These are phyloP conservation scores for Petunia axillaris DNA, from an alignment of 257 asterid genomes.

Conservation along the genomic window DNA sequence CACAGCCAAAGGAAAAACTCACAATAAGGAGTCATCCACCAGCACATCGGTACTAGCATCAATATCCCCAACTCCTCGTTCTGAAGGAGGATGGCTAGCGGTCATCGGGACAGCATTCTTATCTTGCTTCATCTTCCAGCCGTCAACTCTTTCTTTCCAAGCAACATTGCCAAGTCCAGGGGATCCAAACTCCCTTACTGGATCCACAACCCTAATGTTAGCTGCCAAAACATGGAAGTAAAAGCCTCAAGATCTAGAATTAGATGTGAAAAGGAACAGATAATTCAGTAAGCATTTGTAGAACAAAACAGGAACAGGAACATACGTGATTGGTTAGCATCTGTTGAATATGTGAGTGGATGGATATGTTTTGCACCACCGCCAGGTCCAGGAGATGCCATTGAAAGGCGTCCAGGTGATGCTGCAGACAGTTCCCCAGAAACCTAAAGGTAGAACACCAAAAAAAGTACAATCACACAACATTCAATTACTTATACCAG, in stretches of 20 bases:
- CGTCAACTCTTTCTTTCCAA: constrained; percentile 99
- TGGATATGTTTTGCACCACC: constrained; percentile 68
- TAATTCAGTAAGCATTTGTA: constrained; percentile 4
- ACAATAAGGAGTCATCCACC: constrained; percentile 88
- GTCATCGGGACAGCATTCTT: constrained; percentile 81
- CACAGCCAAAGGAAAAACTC: constrained; percentile 42
- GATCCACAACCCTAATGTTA: constrained; percentile 78
- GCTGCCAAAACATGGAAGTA: constrained; percentile 55
- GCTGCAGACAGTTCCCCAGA: constrained; percentile 99
- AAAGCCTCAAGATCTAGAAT: constrained; percentile 29
- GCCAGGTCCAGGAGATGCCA: constrained; percentile 94
- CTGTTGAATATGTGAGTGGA: constrained; percentile 47
- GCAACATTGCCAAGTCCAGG: constrained; percentile 97
- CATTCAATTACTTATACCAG: constrained; percentile 19
- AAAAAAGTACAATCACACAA: constrained; percentile 19
- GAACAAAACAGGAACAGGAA: constrained; percentile 25
- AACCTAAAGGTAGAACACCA: constrained; percentile 51
- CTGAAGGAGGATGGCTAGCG: constrained; percentile 88
- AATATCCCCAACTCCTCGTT: constrained; percentile 88
- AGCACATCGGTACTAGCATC: constrained; percentile 89
- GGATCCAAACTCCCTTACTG: constrained; percentile 89
- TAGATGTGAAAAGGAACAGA: constrained; percentile 5
- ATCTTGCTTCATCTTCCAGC: constrained; percentile 99
- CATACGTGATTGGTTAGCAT: constrained; percentile 40
- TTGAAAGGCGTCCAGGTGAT: constrained; percentile 92